A percentile compares a stretch with the other conserved stretches of the same genome.
Conservation (phyloP, 2,329 filamentous ascomycete genomes). For the Juglanconis oblonga region DNA sequence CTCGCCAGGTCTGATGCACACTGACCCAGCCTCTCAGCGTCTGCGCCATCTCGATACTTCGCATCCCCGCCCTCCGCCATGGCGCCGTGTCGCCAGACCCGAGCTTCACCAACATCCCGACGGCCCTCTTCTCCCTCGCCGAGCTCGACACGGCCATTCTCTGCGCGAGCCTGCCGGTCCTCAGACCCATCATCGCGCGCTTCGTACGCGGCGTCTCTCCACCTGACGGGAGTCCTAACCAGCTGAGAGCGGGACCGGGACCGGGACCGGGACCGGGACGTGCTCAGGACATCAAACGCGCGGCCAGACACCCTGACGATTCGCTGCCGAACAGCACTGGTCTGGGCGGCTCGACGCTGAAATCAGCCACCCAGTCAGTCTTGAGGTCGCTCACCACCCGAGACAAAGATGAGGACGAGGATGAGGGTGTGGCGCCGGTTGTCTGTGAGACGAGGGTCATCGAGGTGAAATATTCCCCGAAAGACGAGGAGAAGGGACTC, state of each 20-base stretch:
- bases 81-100: not conserved
- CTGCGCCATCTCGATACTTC: slow-evolving; percentile 8
- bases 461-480: too few relatives aligned
- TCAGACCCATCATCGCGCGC: slow-evolving; percentile 12
- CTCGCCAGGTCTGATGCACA: not conserved
- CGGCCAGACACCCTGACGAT: not conserved
- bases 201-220: slow-evolving; percentile 2
- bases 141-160: slow-evolving; percentile 6
- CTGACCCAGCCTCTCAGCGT: not conserved
- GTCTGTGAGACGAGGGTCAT: too few relatives aligned
- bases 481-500: too few relatives aligned
- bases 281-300: not conserved
- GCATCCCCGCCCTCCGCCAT: slow-evolving; percentile 1
- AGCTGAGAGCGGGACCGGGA: not conserved
- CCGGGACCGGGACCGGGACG: too few relatives aligned
- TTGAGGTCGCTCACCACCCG: not conserved
- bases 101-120: slow-evolving; percentile 2
- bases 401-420: not conserved
- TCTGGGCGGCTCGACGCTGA: slow-evolving; percentile 3
- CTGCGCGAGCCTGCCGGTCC: slow-evolving; percentile 20
- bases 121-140: slow-evolving; percentile 4
- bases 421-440: not conserved
- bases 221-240: not conserved
- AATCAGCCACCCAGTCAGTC: not conserved
- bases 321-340: not conserved